Evolutionary conservation across 2,329 filamentous ascomycete species (phyloP).

Genomic region (Penicillium sp.): DNA sequence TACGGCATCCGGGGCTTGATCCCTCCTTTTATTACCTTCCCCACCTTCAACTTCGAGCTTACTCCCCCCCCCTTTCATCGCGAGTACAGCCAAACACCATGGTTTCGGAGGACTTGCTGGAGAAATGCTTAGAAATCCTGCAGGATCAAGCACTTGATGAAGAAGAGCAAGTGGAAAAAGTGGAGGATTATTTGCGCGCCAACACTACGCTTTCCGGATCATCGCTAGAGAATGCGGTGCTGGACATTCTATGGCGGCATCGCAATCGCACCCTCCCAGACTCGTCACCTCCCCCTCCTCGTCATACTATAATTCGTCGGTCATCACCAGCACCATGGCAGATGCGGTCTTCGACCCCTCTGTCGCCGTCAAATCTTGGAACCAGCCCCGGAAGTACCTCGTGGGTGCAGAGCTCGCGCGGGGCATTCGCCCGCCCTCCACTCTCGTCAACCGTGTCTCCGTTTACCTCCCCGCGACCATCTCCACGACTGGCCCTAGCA

Average conservation of each 20-base stretch:
- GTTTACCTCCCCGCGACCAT: slow-evolving; percentile 90
- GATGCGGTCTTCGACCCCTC: slow-evolving; percentile 71
- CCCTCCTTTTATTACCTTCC: background rate
- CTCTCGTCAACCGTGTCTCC: slow-evolving; percentile 78
- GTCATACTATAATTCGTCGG: slow-evolving; percentile 84
- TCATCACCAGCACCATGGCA: slow-evolving; percentile 95
- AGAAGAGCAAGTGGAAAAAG: slow-evolving; percentile 89
- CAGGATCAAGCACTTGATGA: slow-evolving; percentile 81
- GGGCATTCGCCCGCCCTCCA: slow-evolving; percentile 72
- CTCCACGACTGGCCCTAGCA: slow-evolving; percentile 83
- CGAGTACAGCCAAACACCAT: slow-evolving; percentile 52
- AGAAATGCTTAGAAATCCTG: slow-evolving; percentile 84
- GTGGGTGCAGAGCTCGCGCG: slow-evolving; percentile 70
- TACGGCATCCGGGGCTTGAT: background rate
- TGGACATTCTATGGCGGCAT: slow-evolving; percentile 79
- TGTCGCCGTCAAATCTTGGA: slow-evolving; percentile 72
- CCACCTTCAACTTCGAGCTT: slow-evolving; percentile 7
- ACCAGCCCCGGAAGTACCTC: slow-evolving; percentile 82
- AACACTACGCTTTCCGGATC: slow-evolving; percentile 74
- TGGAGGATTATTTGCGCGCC: slow-evolving; percentile 80
- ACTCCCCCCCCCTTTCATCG: slow-evolving; percentile 1
- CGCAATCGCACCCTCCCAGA: slow-evolving; percentile 47
- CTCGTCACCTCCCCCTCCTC: slow-evolving; percentile 79
- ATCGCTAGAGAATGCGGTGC: slow-evolving; percentile 81
- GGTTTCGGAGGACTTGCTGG: slow-evolving; percentile 91